Evolutionary conservation across 305 asterid species (phyloP), one percentile per base, ranked within the genome.

Genomic region (Rubia tinctorum): DNA sequence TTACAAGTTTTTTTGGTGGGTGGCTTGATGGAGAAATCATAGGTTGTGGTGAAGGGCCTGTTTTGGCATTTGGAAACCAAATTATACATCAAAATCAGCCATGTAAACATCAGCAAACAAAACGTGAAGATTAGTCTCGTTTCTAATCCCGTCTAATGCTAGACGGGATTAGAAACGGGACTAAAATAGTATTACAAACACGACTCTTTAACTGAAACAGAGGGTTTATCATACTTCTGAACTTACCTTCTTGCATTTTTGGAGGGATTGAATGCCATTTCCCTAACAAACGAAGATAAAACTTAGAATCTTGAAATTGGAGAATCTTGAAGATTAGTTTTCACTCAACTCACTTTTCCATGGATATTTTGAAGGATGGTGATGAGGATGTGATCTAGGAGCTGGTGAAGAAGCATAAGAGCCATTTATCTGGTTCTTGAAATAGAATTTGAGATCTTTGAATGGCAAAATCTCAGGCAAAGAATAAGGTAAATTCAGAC

Each of bases 1-100:
- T 81, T 68, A 49, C 73, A 66, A 71, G 73, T 65, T 74, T 81
- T 69, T 67, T 79, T 72, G 58, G 44, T 13, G 82, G 83, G 69
- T 82, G 80, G 73, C 82, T 80, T 65, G 56, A 37, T 22, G 98
- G 97, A 47, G 93, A 84, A 74, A 86, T 67, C 8, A 80, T 77
- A 55, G 97, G 97, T 55, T 87, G 79, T 69, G 75, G 79, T 71
- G 83, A 76, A 51, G 70, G 70, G 34, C 70, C 55, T 66, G 65
- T 14, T 30, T 20, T 66, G 93, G 87, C 74, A 75, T 86, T 85
- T 66, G 71, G 44, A 68, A 66, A 81, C 69, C 79, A 65, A 75
- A 55, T 72, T 27, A 73, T 76, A 45, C 23, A 56, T 76, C 53
- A 79, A 73, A 51, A 76, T 76, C 65, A 70, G 34, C 64, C 51